Evolutionary conservation across 352 stramenopile genomes (phyloP).

Genomic region (Pythium phragmitis): DNA sequence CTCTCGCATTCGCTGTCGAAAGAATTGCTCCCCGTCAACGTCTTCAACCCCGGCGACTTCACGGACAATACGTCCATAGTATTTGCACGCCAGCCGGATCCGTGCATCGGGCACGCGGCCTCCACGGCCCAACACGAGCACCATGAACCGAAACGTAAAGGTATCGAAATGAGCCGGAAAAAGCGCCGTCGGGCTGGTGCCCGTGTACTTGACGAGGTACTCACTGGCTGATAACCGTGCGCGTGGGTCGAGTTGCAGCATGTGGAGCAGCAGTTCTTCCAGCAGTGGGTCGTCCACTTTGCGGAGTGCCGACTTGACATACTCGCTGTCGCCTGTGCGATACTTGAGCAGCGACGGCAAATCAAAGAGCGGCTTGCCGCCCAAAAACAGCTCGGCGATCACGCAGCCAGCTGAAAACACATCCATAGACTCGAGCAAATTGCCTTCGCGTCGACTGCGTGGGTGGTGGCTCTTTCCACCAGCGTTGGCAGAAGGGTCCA

Average conservation of each 20-base stretch:
- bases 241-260: constrained; percentile 92
- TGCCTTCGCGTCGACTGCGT: constrained; percentile 54
- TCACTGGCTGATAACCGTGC: constrained; percentile 83
- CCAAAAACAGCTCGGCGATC: constrained; percentile 96
- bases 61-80: constrained; percentile 90
- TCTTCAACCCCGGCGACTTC: constrained; percentile 92
- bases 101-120: constrained; percentile 90
- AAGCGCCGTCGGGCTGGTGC: constrained; percentile 35
- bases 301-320: constrained; percentile 81
- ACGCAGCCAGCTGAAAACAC: constrained; percentile 98
- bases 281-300: constrained; percentile 92
- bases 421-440: constrained; percentile 92
- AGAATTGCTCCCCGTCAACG: constrained; percentile 87
- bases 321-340: constrained; percentile 68
- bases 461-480: constrained; percentile 10
- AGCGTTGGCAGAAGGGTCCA: constrained; percentile 33
- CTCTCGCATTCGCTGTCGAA: constrained; percentile 82
- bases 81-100: constrained; percentile 91
- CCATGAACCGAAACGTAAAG: constrained; percentile 90
- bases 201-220: constrained; percentile 89
- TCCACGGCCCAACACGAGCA: constrained; percentile 74
- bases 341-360: constrained; percentile 90
- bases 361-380: constrained; percentile 95
- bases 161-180: constrained; percentile 88
- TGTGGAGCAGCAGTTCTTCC: constrained; percentile 91